Evolutionary conservation across 2,329 filamentous ascomycete species (phyloP), one percentile per base, ranked within the genome.

Genomic region (Phaeosphaeria sp.): DNA sequence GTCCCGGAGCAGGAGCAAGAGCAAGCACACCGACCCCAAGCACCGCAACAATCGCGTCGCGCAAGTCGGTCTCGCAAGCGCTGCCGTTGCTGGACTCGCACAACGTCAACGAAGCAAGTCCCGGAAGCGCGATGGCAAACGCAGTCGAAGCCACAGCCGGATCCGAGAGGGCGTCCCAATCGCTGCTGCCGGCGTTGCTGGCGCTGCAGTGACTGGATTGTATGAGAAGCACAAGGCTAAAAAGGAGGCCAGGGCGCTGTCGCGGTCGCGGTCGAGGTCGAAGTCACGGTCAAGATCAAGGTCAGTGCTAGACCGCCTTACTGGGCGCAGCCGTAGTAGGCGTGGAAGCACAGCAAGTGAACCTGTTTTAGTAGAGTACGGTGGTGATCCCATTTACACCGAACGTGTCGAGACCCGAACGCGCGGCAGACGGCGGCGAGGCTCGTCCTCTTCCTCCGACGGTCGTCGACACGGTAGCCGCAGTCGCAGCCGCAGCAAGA

Each of bases 201-300:
- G 84, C 63, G 87, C 87, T 42, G 87, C 86, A 15, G 78, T 86
- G 30, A 84, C 87, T 56, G 85, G 84, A 22, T 72, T 89, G 17
- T 89, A 88, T 66, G 87, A 89, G 74, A 87, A 83, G 66, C 84
- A 83, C 59, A 87, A 88, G 74, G 84, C 81, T 42, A 86, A 85
- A 71, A 86, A 86, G 66, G 83, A 85, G 55, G 80, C 78, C 18
- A 83, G 82, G 68, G 80, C 81, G 57, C 74, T 80, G 66, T 78
- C 64, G 66, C 77, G 72, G 44, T 74, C 76, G 49, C 72, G 69
- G 46, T 79, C 76, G 55, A 69, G 68, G 55, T 74, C 76, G 51
- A 72, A 69, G 46, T 79, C 76, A 53, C 69, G 68, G 55, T 78
- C 76, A 63, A 79, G 81, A 64, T 83, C 82, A 67, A 77, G 76